These are phyloP conservation scores for Rhodotorula toruloides DNA, from an alignment of 768 basidiomycete species.

Conservation along the genomic window DNA sequence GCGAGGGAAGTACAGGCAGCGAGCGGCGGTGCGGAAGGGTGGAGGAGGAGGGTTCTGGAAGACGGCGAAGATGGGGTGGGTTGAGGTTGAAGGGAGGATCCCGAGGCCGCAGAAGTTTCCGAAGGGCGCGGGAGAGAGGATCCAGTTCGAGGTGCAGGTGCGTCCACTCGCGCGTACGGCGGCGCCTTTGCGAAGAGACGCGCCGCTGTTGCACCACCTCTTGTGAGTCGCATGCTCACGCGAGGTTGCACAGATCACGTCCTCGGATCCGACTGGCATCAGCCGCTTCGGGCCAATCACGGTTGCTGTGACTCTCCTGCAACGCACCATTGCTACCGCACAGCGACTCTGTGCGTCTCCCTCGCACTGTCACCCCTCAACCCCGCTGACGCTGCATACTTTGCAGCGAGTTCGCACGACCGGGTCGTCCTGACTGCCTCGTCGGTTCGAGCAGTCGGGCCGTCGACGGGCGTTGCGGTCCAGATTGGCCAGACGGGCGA, in stretches of 20 bases:
- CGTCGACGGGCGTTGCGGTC: background rate
- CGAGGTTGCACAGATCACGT: conserved; percentile 6
- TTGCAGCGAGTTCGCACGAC: conserved; percentile 15
- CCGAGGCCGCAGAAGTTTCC: conserved; percentile 8
- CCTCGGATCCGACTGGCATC: conserved; percentile 6
- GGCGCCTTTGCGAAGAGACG: background rate
- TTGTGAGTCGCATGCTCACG: background rate
- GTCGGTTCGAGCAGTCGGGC: conserved; percentile 3
- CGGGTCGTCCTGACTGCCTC: conserved; percentile 3
- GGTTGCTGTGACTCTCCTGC: conserved; percentile 21
- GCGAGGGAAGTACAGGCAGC: conserved; percentile 7
- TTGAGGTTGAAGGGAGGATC: conserved; percentile 24
- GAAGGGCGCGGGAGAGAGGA: conserved; percentile 9
- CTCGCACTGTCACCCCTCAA: too few relatives aligned
- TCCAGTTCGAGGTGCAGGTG: conserved; percentile 24
- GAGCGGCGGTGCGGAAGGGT: background rate
- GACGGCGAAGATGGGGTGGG: background rate
- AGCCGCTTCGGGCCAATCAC: conserved; percentile 5
- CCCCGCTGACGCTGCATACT: background rate
- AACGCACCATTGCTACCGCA: conserved; percentile 13
- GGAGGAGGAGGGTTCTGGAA: too few relatives aligned
- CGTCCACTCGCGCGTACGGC: background rate
- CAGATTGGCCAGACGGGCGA: background rate
- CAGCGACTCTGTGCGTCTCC: conserved; percentile 9
- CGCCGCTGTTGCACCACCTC: too few relatives aligned